These are phyloP conservation scores for Neurospora sp. DNA, from an alignment of 495 filamentous ascomycete species.

Conservation along the genomic window DNA sequence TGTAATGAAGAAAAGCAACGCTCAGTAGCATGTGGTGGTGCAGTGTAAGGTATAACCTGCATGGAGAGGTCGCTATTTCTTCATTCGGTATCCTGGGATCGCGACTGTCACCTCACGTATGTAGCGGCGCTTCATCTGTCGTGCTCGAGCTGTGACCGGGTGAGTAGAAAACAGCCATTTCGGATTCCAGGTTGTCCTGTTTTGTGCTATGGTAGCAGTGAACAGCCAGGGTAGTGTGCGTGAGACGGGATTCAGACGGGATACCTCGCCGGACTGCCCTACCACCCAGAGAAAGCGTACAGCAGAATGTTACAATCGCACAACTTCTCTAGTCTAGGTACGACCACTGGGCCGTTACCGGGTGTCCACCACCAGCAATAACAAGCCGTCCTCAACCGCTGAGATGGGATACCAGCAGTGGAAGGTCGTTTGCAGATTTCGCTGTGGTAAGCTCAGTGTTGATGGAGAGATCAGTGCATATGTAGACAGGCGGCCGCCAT, in stretches of 20 bases:
- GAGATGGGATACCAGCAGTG: not conserved
- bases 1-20: not conserved
- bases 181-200: not conserved
- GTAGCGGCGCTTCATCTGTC: constrained; percentile 1
- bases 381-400: not conserved
- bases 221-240: not conserved
- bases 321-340: not conserved
- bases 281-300: not conserved
- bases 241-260: not conserved
- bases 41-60: not conserved
- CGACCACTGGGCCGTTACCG: not conserved
- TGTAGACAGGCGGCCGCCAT: not conserved
- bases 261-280: not conserved
- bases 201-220: not conserved
- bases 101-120: not conserved
- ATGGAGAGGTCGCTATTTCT: not conserved
- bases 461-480: not conserved
- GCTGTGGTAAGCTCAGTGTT: not conserved
- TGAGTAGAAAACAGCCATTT: not conserved
- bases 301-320: not conserved
- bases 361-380: not conserved
- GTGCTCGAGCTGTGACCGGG: not conserved
- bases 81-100: constrained; percentile 5
- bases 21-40: not conserved
- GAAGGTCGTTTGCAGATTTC: not conserved